Conservation (phyloP, 2,329 filamentous ascomycete genomes). For the Aspergillus intermedius region DNA sequence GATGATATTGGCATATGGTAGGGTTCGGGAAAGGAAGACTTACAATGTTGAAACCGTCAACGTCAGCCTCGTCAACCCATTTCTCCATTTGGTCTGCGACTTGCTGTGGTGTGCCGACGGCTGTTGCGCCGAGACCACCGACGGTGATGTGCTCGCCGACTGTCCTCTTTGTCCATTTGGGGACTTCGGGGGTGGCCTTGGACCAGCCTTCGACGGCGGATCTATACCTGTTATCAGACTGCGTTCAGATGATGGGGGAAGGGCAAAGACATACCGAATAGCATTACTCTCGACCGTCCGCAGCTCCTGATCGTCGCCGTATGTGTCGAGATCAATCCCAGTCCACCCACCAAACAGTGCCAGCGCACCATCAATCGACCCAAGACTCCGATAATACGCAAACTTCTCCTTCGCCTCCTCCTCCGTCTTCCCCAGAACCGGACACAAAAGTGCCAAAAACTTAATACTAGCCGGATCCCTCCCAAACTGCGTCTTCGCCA, state of each 20-base stretch:
- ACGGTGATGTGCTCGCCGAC: conserved; percentile 62
- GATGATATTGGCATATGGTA: too few relatives aligned
- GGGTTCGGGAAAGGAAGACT: conserved; percentile 16
- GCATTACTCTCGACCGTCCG: conserved; percentile 57
- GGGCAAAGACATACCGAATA: conserved; percentile 38
- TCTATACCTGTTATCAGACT: conserved; percentile 20
- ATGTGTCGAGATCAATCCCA: conserved; percentile 56
- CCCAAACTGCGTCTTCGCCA: conserved; percentile 48
- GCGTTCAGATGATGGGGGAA: neutral
- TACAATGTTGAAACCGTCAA: conserved; percentile 70
- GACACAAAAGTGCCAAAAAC: conserved; percentile 60
- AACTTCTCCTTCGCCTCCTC: conserved; percentile 62
- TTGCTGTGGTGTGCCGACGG: conserved; percentile 58
- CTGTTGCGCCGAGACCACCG: conserved; percentile 59
- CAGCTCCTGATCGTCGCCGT: conserved; percentile 58
- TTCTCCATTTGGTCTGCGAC: conserved; percentile 62
- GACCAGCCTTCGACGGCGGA: conserved; percentile 47
- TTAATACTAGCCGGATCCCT: conserved; percentile 58
- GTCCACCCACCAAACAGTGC: conserved; percentile 71
- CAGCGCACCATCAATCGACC: conserved; percentile 59
- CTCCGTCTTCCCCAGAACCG: conserved; percentile 59
- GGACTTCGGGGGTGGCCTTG: conserved; percentile 51
- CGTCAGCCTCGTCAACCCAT: conserved; percentile 62
- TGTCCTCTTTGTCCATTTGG: conserved; percentile 67
- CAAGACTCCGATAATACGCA: conserved; percentile 55